A percentile compares a stretch with the other conserved stretches of the same genome.
These are phyloP conservation scores for Silene vulgaris DNA, from an alignment of 179 eudicot genomes.

Conservation along the genomic window DNA sequence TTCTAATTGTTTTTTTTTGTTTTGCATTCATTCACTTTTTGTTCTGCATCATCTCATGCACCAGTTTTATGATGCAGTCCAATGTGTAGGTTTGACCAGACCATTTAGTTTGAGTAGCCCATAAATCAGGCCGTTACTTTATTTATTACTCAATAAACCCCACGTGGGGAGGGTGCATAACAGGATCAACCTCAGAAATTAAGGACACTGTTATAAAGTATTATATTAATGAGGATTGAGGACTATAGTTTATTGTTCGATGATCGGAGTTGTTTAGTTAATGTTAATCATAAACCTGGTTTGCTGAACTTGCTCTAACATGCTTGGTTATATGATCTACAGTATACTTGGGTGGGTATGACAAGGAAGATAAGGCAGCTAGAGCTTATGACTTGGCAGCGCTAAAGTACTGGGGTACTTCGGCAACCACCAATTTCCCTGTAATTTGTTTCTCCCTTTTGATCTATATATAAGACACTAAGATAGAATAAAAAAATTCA, in stretches of 20 bases:
- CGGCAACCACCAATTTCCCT: slow-evolving; percentile 91
- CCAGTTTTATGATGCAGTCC: slow-evolving; percentile 21
- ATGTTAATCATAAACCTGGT: not conserved
- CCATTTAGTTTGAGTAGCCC: slow-evolving; percentile 32
- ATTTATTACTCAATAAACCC: slow-evolving; percentile 18
- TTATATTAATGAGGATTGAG: not conserved
- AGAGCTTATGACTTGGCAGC: slow-evolving; percentile 93
- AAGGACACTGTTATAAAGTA: slow-evolving; percentile 5
- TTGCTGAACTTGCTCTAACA: slow-evolving; percentile 12
- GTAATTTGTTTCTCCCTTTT: slow-evolving; percentile 34
- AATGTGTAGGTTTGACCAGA: slow-evolving; percentile 52
- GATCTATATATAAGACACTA: no score
- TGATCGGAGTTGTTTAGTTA: slow-evolving; percentile 1
- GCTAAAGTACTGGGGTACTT: slow-evolving; percentile 82
- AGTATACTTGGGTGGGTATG: slow-evolving; percentile 95
- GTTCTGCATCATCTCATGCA: slow-evolving; percentile 15
- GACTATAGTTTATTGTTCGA: slow-evolving; percentile 2
- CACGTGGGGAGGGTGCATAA: not conserved
- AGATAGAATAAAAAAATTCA: not conserved
- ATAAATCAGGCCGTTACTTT: slow-evolving; percentile 32
- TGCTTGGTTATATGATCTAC: slow-evolving; percentile 22
- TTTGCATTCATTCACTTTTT: not conserved
- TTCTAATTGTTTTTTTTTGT: not conserved
- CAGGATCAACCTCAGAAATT: not conserved
- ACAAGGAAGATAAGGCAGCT: slow-evolving; percentile 96